Base-by-base conservation (phyloP, 2,329 filamentous ascomycete species). In the Periglandula ipomoeae region DNA sequence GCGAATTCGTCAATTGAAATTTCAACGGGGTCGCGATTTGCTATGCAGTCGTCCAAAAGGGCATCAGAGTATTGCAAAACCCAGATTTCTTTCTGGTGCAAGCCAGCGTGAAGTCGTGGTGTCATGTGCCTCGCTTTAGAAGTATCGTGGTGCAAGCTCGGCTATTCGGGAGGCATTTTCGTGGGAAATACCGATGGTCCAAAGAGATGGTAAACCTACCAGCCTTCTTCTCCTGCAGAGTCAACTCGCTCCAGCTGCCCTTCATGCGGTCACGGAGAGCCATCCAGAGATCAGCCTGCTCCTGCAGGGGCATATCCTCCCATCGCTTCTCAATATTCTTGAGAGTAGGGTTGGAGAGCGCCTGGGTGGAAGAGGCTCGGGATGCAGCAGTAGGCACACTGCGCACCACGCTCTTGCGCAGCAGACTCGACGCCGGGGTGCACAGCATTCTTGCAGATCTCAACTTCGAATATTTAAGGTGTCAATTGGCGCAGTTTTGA, bases 261-360 rank as follows among this genome's bases (percentile, higher is more conserved):
- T 95, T 96, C 93, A 98, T 98, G 66, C 93, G 86, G 75, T 98
- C 93, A 71, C 93, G 83, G 70, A 98, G 78, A 61, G 86, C 78
- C 93, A 98, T 98, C 93, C 93, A 98, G 62, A 98, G 78, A 68
- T 98, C 93, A 59, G 93, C 93, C 82, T 98, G 93, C 81, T 98
- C 93, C 79, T 95, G 89, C 56, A 93, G 89, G 52, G 91, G 90
- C 87, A 97, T 90, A 56, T 77, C 81, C 78, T 98, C 93, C 93
- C 93, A 98, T 77, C 93, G 81, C 85, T 95, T 96, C 84, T 98
- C 93, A 66, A 98, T 97, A 74, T 95, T 89, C 72, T 89, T 87
- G 65, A 98, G 82, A 51, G 89, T 96, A 60, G 94, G 93, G 78
- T 96, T 97, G 65, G 90, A 94, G 73, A 98, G 94, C 68, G 91